These are phyloP conservation scores for Lignosus rhinocerotis DNA, from an alignment of 1,284 basidiomycete species.

Conservation along the genomic window DNA sequence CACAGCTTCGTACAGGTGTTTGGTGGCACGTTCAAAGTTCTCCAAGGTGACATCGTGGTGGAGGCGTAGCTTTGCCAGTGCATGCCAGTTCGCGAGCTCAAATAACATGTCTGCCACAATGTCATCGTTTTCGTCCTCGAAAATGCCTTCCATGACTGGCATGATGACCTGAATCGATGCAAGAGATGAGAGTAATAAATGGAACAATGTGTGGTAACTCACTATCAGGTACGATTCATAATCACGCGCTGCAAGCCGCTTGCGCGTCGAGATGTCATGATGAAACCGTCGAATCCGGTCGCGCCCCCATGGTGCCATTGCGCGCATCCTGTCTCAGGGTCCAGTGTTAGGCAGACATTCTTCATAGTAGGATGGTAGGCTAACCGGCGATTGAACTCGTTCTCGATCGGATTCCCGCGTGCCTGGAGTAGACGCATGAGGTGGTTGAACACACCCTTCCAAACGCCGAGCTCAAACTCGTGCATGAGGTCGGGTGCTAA, in stretches of 20 bases:
- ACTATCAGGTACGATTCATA: slow-evolving; percentile 33
- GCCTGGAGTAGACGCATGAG: slow-evolving; percentile 9
- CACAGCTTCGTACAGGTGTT: slow-evolving; percentile 18
- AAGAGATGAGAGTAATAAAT: slow-evolving; percentile 10
- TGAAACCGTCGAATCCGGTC: slow-evolving; percentile 30
- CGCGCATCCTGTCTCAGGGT: slow-evolving; percentile 24
- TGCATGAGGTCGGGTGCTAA: slow-evolving; percentile 40
- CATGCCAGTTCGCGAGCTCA: slow-evolving; percentile 30
- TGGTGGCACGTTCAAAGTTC: slow-evolving; percentile 18
- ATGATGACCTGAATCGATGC: slow-evolving; percentile 27
- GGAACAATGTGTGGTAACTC: not conserved
- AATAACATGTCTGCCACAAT: slow-evolving; percentile 30
- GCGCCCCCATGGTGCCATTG: slow-evolving; percentile 31
- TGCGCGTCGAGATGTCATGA: slow-evolving; percentile 28
- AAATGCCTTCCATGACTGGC: slow-evolving; percentile 31
- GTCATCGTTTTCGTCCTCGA: slow-evolving; percentile 22
- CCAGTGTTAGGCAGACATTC: not conserved
- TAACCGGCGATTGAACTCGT: slow-evolving; percentile 21
- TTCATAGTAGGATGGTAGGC: not conserved
- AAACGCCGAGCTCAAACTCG: slow-evolving; percentile 40
- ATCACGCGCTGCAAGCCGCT: slow-evolving; percentile 32
- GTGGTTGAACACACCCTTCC: slow-evolving; percentile 30
- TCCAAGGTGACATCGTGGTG: slow-evolving; percentile 30
- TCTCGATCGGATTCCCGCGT: not conserved
- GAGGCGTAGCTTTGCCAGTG: slow-evolving; percentile 32